Base-by-base conservation (phyloP, 2,329 filamentous ascomycete species). In the Coniochaeta sp. region DNA sequence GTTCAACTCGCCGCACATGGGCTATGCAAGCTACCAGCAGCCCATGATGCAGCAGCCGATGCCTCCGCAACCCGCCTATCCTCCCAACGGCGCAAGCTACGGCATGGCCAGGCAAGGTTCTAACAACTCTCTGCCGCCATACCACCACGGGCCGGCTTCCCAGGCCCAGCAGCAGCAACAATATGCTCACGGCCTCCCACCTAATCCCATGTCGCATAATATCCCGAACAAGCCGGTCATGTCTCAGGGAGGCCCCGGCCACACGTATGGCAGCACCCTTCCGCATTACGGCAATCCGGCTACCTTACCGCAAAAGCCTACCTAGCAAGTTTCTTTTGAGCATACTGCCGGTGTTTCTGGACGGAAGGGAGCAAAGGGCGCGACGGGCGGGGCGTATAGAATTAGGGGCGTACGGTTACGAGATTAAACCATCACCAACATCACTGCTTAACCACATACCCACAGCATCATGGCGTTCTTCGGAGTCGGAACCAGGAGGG, bases 221-320 rank as follows among this genome's bases (percentile, higher is more conserved):
- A 70, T 78, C 54, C 68, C 73, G 10, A 73, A 65, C 57, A 78
- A 79, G 59, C 67, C 74, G 24, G 68, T 65, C 35, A 68, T 71
- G 26, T 67, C 71, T 16, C 71, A 72, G 51, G 71, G 68, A 40
- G 68, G 69, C 45, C 63, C 62, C 50, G 59, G 58, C 27, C 77
- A 76, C 58, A 63, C 72, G 6, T 82, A 75, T n/a, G n/a, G n/a
- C 58, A 74, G 71, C 54, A 77, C 80, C 58, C 66, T 83, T 56
- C 78, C 77, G 40, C 74, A 71, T 53, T 83, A 82, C 58, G 79
- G 79, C 57, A 83, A 83, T 63, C 79, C 79, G 53, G 78, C 79
- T 28, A 77, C 77, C 28, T 63, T 83, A 62, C 79, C 79, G 54
- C 79, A 82, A 62, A 82, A 82, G 67, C 79, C 79, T 53, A 68